phyloP scores from a whole-genome alignment of 2,329 filamentous ascomycete genomes.

The Exophiala xenobiotica region DNA sequence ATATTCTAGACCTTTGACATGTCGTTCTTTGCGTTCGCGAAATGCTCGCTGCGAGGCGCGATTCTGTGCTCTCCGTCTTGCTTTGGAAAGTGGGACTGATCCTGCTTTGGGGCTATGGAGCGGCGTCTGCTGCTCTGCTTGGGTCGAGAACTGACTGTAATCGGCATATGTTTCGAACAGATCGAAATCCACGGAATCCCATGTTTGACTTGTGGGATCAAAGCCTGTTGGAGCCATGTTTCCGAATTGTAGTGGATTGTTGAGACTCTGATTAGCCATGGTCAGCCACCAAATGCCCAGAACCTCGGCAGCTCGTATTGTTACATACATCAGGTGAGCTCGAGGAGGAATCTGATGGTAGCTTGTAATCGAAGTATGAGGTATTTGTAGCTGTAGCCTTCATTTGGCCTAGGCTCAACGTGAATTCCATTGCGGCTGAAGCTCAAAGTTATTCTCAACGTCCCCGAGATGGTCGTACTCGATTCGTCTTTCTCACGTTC shows the following conservation, averaged over 20 bases:
- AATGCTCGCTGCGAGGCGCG: conserved; percentile 88
- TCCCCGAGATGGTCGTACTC: neutral
- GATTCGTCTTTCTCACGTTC: neutral
- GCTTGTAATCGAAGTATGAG: neutral
- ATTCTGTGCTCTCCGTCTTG: conserved; percentile 89
- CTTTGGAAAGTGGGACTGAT: conserved; percentile 46
- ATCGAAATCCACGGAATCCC: neutral
- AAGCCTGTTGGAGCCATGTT: neutral
- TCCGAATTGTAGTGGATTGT: neutral
- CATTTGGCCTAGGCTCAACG: neutral
- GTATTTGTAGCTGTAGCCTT: neutral
- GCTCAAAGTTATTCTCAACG: neutral
- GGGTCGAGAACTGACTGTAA: neutral
- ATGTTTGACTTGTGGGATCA: neutral
- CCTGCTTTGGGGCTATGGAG: conserved; percentile 3
- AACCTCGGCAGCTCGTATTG: neutral
- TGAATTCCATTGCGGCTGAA: conserved; percentile 3
- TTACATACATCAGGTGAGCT: conserved; percentile 9
- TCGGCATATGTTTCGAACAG: neutral
- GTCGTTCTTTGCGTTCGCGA: conserved; percentile 89
- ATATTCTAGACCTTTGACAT: conserved; percentile 77
- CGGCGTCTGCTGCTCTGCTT: neutral
- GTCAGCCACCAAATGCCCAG: neutral
- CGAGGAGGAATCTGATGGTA: conserved; percentile 1
- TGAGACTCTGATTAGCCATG: neutral